Percentiles rank a stretch among this genome's conserved stretches.
These are phyloP conservation scores for Cercospora canescens DNA, from an alignment of 2,329 filamentous ascomycete species.

Conservation along the genomic window DNA sequence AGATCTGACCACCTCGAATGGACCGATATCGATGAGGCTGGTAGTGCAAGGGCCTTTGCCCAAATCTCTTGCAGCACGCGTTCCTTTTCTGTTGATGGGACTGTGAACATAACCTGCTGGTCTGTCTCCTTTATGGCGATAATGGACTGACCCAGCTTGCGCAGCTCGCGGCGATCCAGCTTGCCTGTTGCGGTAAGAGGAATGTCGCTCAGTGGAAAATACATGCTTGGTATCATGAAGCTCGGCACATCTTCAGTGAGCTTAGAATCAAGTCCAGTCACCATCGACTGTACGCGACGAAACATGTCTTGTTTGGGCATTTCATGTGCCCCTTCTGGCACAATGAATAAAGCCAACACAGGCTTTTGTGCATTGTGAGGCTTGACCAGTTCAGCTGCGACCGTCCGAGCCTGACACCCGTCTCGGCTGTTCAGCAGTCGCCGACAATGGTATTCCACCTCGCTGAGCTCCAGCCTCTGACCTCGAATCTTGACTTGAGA, in stretches of 20 bases:
- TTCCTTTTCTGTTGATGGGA: not conserved
- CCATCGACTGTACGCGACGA: not conserved
- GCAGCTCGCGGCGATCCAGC: conserved; percentile 54
- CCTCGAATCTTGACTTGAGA: conserved; percentile 26
- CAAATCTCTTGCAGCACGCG: not conserved
- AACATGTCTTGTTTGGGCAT: not conserved
- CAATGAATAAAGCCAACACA: not conserved
- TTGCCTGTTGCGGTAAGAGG: conserved; percentile 76
- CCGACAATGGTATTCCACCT: conserved; percentile 16
- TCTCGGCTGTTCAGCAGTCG: not conserved
- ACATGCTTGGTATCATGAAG: conserved; percentile 77
- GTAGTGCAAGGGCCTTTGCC: not conserved
- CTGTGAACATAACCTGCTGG: not conserved
- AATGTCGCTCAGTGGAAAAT: conserved; percentile 67
- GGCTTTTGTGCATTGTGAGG: not conserved
- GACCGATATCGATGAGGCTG: not conserved
- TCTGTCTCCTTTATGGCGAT: not conserved
- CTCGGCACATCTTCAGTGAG: conserved; percentile 16
- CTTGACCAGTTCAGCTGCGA: conserved; percentile 5
- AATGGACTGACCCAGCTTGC: not conserved
- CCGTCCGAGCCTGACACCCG: not conserved
- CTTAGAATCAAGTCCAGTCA: not conserved
- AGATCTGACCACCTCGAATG: not conserved
- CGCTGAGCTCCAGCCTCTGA: conserved; percentile 26
- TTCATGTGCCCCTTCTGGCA: not conserved